A percentile compares a stretch with the other conserved stretches of the same genome.
phyloP scores from a whole-genome alignment of 1,284 basidiomycete genomes.

The Vanrija sp. region DNA sequence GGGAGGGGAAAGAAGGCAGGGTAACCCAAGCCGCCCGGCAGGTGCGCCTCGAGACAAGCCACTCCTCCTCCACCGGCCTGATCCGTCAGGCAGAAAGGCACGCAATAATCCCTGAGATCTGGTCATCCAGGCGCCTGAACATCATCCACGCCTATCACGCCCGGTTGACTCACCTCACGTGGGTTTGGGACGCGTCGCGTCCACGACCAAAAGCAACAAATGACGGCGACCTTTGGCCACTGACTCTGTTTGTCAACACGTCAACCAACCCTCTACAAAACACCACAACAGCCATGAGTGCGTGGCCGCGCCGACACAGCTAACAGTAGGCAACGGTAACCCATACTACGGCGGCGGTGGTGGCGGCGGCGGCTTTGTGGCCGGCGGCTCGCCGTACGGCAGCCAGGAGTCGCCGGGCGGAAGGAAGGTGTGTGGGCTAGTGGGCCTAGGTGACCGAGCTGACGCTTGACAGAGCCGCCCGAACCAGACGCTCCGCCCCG shows the following conservation, averaged over 20 bases:
- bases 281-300: constrained; percentile 11
- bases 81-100: background rate
- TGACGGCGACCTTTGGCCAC: too few species aligned
- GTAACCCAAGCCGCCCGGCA: too few species aligned
- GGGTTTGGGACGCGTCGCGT: background rate
- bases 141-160: background rate
- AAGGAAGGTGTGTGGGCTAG: constrained; percentile 25
- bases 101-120: background rate
- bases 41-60: too few species aligned
- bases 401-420: constrained; percentile 39
- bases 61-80: background rate
- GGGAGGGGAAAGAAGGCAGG: too few species aligned
- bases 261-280: constrained; percentile 1
- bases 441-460: background rate
- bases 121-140: background rate
- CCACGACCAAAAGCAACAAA: too few species aligned
- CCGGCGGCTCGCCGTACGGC: constrained; percentile 36
- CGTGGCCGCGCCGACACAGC: background rate
- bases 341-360: constrained; percentile 42
- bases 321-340: constrained; percentile 34
- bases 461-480: constrained; percentile 29
- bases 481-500: constrained; percentile 70
- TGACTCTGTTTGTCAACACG: background rate
- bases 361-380: constrained; percentile 31
- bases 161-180: background rate